Percentiles rank a stretch among this genome's conserved stretches.
These are phyloP conservation scores for Fusarium praegraminearum DNA, from an alignment of 2,329 filamentous ascomycete species.

Conservation along the genomic window DNA sequence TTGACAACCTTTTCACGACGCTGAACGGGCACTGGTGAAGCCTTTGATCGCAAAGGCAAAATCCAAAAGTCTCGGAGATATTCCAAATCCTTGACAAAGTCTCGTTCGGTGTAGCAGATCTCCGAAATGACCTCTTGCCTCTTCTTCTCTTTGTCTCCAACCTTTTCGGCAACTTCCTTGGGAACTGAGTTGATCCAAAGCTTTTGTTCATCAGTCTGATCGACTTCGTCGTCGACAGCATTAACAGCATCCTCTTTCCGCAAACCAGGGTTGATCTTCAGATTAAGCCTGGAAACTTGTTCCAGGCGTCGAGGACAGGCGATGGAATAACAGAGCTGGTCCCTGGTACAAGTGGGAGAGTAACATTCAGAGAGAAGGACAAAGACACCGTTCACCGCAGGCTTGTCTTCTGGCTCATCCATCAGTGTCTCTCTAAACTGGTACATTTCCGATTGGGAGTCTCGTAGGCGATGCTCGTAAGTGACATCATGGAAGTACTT, in stretches of 20 bases:
- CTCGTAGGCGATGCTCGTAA: conserved; percentile 93
- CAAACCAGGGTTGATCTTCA: conserved; percentile 91
- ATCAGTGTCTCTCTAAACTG: conserved; percentile 95
- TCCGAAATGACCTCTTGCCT: conserved; percentile 98
- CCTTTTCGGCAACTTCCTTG: conserved; percentile 91
- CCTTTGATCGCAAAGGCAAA: conserved; percentile 83
- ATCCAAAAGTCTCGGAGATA: conserved; percentile 99
- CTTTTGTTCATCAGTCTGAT: conserved; percentile 94
- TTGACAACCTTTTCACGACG: conserved; percentile 91
- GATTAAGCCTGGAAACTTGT: conserved; percentile 92
- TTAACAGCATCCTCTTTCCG: conserved; percentile 70
- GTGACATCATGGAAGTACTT: conserved; percentile 99
- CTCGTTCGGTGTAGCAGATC: conserved; percentile 97
- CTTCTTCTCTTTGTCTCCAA: conserved; percentile 94
- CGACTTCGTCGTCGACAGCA: conserved; percentile 80
- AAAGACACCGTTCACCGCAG: conserved; percentile 91
- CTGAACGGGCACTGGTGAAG: conserved; percentile 88
- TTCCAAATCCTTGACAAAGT: conserved; percentile 98
- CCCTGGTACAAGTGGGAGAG: conserved; percentile 94
- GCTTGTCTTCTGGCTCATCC: conserved; percentile 80
- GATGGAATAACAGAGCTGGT: conserved; percentile 97
- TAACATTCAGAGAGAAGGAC: conserved; percentile 97
- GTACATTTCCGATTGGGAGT: conserved; percentile 95
- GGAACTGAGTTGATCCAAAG: conserved; percentile 99
- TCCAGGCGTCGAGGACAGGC: conserved; percentile 93